These are phyloP conservation scores for Wallacemonas collosoma DNA, from an alignment of 208 protist species.

Conservation along the genomic window DNA sequence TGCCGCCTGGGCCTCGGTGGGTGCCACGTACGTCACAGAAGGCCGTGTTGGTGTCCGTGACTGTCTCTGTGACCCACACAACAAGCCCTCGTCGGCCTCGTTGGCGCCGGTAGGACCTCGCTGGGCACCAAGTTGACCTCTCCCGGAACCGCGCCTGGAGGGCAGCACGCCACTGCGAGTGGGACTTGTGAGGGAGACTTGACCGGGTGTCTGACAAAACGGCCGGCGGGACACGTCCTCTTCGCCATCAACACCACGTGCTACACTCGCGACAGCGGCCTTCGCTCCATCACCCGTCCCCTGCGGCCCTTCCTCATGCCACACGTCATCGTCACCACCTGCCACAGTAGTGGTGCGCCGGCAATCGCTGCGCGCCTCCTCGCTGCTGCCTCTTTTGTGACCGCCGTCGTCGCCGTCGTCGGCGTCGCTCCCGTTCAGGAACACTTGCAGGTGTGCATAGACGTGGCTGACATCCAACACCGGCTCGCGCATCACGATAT, in stretches of 20 bases:
- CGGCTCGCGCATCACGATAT: constrained; percentile 67
- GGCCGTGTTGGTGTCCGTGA: not conserved
- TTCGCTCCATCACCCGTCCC: too few species aligned
- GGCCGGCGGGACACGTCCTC: too few species aligned
- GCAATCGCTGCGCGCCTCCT: not conserved
- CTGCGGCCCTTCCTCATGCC: too few species aligned
- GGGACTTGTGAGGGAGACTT: not conserved
- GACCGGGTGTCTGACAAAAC: not conserved
- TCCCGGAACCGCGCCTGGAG: not conserved
- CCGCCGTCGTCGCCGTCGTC: not conserved
- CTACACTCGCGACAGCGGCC: too few species aligned
- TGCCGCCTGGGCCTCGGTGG: not conserved
- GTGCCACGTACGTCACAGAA: constrained; percentile 13
- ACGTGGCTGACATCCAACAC: constrained; percentile 50
- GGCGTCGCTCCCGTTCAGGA: constrained; percentile 3
- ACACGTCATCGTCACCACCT: too few species aligned
- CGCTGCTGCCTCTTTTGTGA: not conserved
- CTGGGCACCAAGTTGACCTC: too few species aligned
- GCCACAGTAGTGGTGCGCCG: too few species aligned
- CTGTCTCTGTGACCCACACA: not conserved
- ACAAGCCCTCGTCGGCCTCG: too few species aligned
- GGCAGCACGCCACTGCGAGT: not conserved
- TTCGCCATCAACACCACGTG: too few species aligned
- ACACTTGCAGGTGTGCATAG: constrained; percentile 30
- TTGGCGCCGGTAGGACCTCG: too few species aligned